A percentile compares a stretch with the other conserved stretches of the same genome.
These are phyloP conservation scores for Alternaria burnsii DNA, from an alignment of 2,329 filamentous ascomycete genomes.

Conservation along the genomic window DNA sequence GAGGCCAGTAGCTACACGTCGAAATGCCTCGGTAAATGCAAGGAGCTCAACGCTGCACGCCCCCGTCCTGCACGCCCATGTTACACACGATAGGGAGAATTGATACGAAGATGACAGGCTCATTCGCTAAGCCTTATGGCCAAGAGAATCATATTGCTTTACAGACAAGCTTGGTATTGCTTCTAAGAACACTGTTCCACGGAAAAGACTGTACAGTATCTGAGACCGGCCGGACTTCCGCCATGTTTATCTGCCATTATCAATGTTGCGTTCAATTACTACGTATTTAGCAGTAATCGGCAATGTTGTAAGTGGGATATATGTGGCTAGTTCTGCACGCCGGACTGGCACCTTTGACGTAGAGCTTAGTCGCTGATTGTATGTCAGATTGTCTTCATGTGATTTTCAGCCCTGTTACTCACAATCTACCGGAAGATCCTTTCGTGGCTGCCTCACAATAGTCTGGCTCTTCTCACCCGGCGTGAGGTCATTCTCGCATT, in stretches of 20 bases:
- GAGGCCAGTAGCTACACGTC: no score
- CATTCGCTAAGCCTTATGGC: background rate
- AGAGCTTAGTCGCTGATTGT: conserved; percentile 11
- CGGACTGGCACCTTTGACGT: conserved; percentile 16
- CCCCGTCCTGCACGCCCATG: background rate
- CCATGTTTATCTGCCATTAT: background rate
- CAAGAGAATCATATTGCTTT: background rate
- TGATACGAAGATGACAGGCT: background rate
- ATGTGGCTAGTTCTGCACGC: conserved; percentile 13
- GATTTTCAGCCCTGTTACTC: background rate
- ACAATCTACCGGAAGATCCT: conserved; percentile 16
- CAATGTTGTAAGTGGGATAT: conserved; percentile 18
- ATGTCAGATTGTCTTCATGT: background rate
- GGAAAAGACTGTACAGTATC: background rate
- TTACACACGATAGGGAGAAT: background rate
- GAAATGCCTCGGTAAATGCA: background rate
- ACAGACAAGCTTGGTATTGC: background rate
- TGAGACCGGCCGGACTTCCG: no score
- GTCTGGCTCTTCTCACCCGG: conserved; percentile 22
- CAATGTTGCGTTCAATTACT: background rate
- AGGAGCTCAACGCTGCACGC: background rate
- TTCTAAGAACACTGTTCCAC: background rate
- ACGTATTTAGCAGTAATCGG: conserved; percentile 18
- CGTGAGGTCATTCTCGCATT: conserved; percentile 36
- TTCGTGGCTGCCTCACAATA: conserved; percentile 20